Conservation (phyloP, 345 rosid genomes). For the Streptanthus diversifolius region DNA sequence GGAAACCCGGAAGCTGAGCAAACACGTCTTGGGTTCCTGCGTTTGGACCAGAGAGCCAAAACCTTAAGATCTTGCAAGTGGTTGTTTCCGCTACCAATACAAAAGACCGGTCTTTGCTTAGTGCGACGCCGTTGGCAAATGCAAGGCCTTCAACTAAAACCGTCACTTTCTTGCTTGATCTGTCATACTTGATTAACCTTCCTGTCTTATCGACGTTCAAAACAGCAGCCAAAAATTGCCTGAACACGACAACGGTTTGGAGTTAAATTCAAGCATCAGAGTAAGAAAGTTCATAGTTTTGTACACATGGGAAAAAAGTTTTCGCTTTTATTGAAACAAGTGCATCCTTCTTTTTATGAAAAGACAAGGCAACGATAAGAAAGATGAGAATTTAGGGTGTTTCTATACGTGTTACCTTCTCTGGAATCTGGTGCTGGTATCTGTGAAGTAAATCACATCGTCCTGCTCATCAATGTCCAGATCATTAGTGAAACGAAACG, state of each 20-base stretch:
- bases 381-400: background rate
- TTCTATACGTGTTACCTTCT: conserved; percentile 47
- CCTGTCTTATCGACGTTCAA: conserved; percentile 55
- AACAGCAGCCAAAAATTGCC: conserved; percentile 52
- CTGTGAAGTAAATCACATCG: conserved; percentile 67
- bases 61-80: conserved; percentile 41
- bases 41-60: conserved; percentile 48
- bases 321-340: background rate
- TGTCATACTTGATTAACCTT: conserved; percentile 59
- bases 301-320: background rate
- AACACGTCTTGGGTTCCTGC: conserved; percentile 43
- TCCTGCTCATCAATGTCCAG: conserved; percentile 58
- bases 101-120: conserved; percentile 61
- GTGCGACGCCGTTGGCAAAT: conserved; percentile 69
- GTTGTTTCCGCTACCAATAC: conserved; percentile 53
- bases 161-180: conserved; percentile 47
- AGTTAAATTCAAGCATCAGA: background rate
- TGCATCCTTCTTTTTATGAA: background rate
- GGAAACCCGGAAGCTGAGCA: conserved; percentile 57
- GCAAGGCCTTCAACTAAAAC: conserved; percentile 52
- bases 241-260: conserved; percentile 21
- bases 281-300: background rate
- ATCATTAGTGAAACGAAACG: conserved; percentile 63
- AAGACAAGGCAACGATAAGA: background rate
- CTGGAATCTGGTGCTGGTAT: conserved; percentile 53